phyloP scores from a whole-genome alignment of 257 asterid species.

The Solanum clarkiae region DNA sequence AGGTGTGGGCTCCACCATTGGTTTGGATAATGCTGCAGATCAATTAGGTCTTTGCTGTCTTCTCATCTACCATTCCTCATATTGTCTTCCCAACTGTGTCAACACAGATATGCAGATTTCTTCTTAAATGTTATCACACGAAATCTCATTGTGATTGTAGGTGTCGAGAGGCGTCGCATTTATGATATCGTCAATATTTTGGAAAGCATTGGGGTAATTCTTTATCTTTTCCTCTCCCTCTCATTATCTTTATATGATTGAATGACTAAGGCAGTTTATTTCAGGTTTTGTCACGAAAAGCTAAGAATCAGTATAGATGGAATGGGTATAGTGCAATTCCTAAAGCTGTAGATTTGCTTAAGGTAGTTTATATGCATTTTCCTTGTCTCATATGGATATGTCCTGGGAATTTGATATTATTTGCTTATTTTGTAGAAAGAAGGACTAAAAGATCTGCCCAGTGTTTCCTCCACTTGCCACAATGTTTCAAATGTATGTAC shows the following conservation, averaged over 20 bases:
- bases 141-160: slow-evolving; percentile 11
- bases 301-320: slow-evolving; percentile 44
- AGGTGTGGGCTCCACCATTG: slow-evolving; percentile 42
- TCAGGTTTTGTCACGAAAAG: slow-evolving; percentile 33
- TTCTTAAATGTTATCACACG: not conserved
- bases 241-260: not conserved
- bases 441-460: slow-evolving; percentile 36
- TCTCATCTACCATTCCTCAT: not conserved
- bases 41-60: slow-evolving; percentile 32
- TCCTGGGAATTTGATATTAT: not conserved
- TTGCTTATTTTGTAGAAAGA: slow-evolving; percentile 26
- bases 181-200: slow-evolving; percentile 56
- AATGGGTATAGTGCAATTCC: slow-evolving; percentile 34
- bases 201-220: slow-evolving; percentile 50
- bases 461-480: slow-evolving; percentile 10
- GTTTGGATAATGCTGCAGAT: slow-evolving; percentile 44
- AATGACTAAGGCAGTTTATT: not conserved
- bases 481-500: slow-evolving; percentile 19
- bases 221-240: not conserved
- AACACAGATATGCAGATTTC: not conserved
- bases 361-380: slow-evolving; percentile 16
- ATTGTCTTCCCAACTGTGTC: not conserved
- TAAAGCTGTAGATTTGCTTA: slow-evolving; percentile 26
- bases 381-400: not conserved
- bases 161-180: slow-evolving; percentile 56